phyloP scores from a whole-genome alignment of 805 yeast genomes.

The Scheffersomyces spartinae region DNA sequence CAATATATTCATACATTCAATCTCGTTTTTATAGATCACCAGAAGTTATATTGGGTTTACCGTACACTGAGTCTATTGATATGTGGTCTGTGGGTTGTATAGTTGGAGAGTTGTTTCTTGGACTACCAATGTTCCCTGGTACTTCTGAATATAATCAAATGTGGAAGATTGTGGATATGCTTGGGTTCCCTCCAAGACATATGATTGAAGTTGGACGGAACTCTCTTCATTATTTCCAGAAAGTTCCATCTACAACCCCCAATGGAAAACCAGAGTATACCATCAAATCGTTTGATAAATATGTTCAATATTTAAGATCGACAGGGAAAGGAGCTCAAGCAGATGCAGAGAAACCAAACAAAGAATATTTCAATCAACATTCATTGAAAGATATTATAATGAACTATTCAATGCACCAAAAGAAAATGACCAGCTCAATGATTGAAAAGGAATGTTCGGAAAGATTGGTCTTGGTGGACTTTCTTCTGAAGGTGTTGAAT shows the following conservation, averaged over 20 bases:
- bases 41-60: conserved; percentile 83
- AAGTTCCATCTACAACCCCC: conserved; percentile 16
- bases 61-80: conserved; percentile 87
- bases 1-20: conserved; percentile 84
- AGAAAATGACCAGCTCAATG: conserved; percentile 40
- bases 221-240: conserved; percentile 56
- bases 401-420: conserved; percentile 59
- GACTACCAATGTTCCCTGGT: conserved; percentile 92
- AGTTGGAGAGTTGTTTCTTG: conserved; percentile 79
- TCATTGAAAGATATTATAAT: conserved; percentile 61
- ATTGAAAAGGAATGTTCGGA: conserved; percentile 65
- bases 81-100: conserved; percentile 98
- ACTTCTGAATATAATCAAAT: conserved; percentile 88
- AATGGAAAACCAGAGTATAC: conserved; percentile 18
- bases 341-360: conserved; percentile 61
- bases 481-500: conserved; percentile 65
- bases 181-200: conserved; percentile 88
- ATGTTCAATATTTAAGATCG: conserved; percentile 15
- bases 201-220: conserved; percentile 95
- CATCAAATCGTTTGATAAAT: conserved; percentile 25
- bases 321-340: conserved; percentile 19
- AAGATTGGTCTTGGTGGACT: conserved; percentile 62
- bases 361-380: conserved; percentile 63
- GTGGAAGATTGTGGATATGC: conserved; percentile 65
- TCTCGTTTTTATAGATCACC: conserved; percentile 92